These are phyloP conservation scores for Rhizopogon vesiculosus DNA, from an alignment of 768 basidiomycete genomes.

Conservation along the genomic window DNA sequence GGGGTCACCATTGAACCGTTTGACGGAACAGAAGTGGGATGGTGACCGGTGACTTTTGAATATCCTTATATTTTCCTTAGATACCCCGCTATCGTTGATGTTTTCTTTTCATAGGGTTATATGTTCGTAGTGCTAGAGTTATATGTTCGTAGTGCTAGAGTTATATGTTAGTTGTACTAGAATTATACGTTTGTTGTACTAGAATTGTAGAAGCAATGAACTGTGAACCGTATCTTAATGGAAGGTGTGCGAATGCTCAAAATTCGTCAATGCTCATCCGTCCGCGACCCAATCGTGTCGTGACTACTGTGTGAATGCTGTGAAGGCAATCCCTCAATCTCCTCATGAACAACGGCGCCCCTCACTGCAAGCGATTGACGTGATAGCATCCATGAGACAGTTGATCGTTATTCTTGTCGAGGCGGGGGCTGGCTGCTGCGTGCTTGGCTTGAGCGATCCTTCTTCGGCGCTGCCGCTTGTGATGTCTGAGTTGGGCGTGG, in stretches of 20 bases:
- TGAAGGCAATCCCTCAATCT: constrained; percentile 5
- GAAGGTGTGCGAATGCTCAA: background rate
- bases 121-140: no score
- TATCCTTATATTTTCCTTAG: constrained; percentile 6
- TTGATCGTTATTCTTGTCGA: constrained; percentile 16
- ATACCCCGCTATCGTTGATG: constrained; percentile 1
- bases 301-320: constrained; percentile 11
- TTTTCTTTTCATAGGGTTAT: background rate
- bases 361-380: constrained; percentile 10
- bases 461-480: constrained; percentile 22
- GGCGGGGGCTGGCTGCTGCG: constrained; percentile 3
- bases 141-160: no score
- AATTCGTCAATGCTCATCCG: constrained; percentile 6
- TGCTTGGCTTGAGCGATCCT: constrained; percentile 15
- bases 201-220: background rate
- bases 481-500: constrained; percentile 11
- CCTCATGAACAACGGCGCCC: constrained; percentile 1
- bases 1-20: constrained; percentile 58
- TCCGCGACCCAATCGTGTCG: constrained; percentile 36
- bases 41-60: constrained; percentile 35
- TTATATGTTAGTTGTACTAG: no score
- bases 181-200: no score
- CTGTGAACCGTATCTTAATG: constrained; percentile 6
- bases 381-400: constrained; percentile 23
- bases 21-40: constrained; percentile 61